phyloP scores from a whole-genome alignment of 148 eudicot genomes.

The Chenopodium formosanum region DNA sequence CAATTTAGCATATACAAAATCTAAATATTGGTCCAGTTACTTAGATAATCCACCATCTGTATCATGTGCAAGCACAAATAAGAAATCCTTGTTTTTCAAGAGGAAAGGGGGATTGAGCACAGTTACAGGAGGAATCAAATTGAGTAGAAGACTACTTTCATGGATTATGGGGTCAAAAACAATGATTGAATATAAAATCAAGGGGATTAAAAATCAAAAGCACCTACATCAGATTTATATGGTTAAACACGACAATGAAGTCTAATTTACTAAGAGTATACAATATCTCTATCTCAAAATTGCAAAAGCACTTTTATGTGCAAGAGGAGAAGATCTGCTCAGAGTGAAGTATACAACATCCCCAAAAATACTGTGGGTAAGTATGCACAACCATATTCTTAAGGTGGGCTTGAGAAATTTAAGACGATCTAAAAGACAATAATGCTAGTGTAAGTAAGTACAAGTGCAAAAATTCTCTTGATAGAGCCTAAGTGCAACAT shows the following conservation, averaged over 20 bases:
- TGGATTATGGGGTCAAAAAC: background rate
- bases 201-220: background rate
- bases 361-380: background rate
- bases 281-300: background rate
- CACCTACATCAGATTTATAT: background rate
- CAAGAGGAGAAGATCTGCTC: background rate
- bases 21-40: background rate
- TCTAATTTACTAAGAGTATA: background rate
- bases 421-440: background rate
- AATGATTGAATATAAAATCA: background rate
- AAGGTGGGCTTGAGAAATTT: background rate
- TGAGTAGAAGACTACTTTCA: background rate
- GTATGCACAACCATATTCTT: background rate
- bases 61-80: background rate
- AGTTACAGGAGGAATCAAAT: background rate
- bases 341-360: background rate
- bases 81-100: background rate
- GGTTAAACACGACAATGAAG: background rate
- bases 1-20: background rate
- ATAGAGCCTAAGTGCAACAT: background rate
- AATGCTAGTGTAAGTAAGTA: background rate
- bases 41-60: background rate
- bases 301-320: background rate
- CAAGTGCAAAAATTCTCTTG: background rate
- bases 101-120: background rate